These are phyloP conservation scores for Exophiala calicioides DNA, from an alignment of 2,329 filamentous ascomycete species.

Conservation along the genomic window DNA sequence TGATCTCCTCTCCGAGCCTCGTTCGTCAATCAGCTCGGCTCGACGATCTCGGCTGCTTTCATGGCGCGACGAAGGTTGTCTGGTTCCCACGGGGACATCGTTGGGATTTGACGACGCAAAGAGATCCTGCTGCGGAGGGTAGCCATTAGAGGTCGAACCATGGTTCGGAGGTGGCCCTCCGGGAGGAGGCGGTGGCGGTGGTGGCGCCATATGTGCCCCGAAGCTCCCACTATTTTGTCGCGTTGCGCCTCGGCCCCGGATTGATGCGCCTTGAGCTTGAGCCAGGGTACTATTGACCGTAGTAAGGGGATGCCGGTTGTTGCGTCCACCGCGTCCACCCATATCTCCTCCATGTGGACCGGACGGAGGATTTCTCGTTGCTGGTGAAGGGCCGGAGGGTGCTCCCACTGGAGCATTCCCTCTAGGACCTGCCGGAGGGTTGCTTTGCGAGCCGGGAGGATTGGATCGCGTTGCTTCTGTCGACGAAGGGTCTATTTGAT, in stretches of 20 bases:
- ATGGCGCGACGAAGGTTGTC: slow-evolving; percentile 25
- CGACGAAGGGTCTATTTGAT: slow-evolving; percentile 38
- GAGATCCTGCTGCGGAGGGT: slow-evolving; percentile 36
- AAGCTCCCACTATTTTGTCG: slow-evolving; percentile 35
- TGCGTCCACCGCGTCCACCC: slow-evolving; percentile 40
- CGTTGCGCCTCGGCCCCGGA: slow-evolving; percentile 43
- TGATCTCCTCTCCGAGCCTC: slow-evolving; percentile 29
- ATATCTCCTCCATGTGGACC: slow-evolving; percentile 41
- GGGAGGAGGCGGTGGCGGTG: slow-evolving; percentile 31
- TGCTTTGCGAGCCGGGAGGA: slow-evolving; percentile 30
- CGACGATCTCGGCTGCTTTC: slow-evolving; percentile 25
- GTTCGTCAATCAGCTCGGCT: slow-evolving; percentile 18
- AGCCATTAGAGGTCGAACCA: slow-evolving; percentile 32
- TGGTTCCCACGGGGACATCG: slow-evolving; percentile 31
- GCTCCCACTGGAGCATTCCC: slow-evolving; percentile 36
- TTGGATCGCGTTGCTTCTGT: slow-evolving; percentile 19
- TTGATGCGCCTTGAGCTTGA: slow-evolving; percentile 42
- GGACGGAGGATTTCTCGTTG: slow-evolving; percentile 39
- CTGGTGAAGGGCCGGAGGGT: slow-evolving; percentile 39
- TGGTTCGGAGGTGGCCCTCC: slow-evolving; percentile 37
- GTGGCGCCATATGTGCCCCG: slow-evolving; percentile 28
- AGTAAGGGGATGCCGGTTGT: slow-evolving; percentile 46
- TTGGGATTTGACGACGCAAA: slow-evolving; percentile 34
- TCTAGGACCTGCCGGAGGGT: slow-evolving; percentile 44
- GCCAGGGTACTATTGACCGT: slow-evolving; percentile 51